These are phyloP conservation scores for Volutella citrinella DNA, from an alignment of 2,329 filamentous ascomycete species.

Conservation along the genomic window DNA sequence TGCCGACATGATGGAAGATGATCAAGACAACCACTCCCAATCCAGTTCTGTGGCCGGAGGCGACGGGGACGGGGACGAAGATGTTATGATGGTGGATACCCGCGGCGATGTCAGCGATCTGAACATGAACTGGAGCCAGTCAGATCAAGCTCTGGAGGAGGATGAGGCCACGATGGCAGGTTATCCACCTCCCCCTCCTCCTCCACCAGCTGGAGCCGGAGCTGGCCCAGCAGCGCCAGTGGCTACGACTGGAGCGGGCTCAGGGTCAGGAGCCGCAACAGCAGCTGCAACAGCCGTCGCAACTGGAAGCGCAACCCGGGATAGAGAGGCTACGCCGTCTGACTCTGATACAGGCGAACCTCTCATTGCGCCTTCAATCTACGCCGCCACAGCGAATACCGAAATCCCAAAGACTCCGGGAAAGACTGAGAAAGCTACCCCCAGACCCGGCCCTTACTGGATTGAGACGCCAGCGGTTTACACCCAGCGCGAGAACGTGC, in stretches of 20 bases:
- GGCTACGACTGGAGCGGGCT: constrained; percentile 38
- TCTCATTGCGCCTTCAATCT: constrained; percentile 59
- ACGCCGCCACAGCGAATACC: constrained; percentile 62
- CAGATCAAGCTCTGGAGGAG: constrained; percentile 68
- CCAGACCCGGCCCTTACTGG: constrained; percentile 80
- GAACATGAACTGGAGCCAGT: constrained; percentile 49
- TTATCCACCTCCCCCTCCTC: constrained; percentile 63
- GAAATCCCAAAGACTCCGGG: constrained; percentile 82
- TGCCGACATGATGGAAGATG: constrained; percentile 42
- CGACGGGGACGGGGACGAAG: constrained; percentile 51
- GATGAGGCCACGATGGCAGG: constrained; percentile 76
- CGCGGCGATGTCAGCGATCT: constrained; percentile 43
- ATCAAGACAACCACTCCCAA: constrained; percentile 33
- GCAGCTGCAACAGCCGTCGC: constrained; percentile 17
- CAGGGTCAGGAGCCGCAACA: no score
- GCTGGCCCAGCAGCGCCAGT: constrained; percentile 7
- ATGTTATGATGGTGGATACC: constrained; percentile 57
- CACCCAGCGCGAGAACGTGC: constrained; percentile 58
- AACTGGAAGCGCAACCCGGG: constrained; percentile 41
- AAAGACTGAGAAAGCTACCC: constrained; percentile 44
- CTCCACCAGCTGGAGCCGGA: constrained; percentile 42
- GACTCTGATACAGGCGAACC: constrained; percentile 69
- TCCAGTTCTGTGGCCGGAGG: constrained; percentile 33
- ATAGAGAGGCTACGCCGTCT: constrained; percentile 64
- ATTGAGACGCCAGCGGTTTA: constrained; percentile 74